Percentiles rank a stretch among this genome's conserved stretches.
Conservation (phyloP, 2,329 filamentous ascomycete genomes). For the Ophiostoma australiae region DNA sequence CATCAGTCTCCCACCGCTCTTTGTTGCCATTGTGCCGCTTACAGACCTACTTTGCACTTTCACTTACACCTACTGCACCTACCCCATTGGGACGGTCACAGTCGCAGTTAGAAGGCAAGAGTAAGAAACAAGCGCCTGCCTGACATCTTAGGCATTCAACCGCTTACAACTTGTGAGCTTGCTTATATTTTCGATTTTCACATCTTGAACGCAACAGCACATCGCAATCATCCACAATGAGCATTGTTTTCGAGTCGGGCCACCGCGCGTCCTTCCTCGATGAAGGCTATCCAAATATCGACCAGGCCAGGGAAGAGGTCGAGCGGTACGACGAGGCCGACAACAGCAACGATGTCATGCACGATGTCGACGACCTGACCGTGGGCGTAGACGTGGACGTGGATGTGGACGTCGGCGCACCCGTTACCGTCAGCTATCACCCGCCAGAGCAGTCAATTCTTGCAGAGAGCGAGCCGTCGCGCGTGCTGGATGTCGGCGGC, state of each 20-base stretch:
- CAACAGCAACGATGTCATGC: slow-evolving; percentile 21
- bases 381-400: background rate
- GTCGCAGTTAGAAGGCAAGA: background rate
- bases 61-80: background rate
- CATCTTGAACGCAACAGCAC: background rate
- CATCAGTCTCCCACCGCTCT: background rate
- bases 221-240: slow-evolving; percentile 24
- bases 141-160: background rate
- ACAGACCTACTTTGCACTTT: background rate
- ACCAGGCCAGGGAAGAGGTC: slow-evolving; percentile 27
- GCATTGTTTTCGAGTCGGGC: slow-evolving; percentile 28
- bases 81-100: background rate
- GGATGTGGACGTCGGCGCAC: slow-evolving; percentile 20
- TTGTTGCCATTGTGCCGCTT: background rate
- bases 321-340: slow-evolving; percentile 26
- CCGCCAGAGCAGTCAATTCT: slow-evolving; percentile 25
- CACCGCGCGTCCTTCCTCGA: slow-evolving; percentile 26
- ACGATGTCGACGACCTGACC: slow-evolving; percentile 23
- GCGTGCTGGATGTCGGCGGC: slow-evolving; percentile 17
- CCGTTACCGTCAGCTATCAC: slow-evolving; percentile 26
- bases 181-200: background rate
- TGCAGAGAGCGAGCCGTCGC: slow-evolving; percentile 25
- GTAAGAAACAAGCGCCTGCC: background rate
- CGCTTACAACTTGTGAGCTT: background rate
- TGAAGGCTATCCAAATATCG: slow-evolving; percentile 30